Evolutionary conservation across 2,329 filamentous ascomycete species (phyloP), one percentile per base, ranked within the genome.

Genomic region (Hirsutella rhossiliensis): DNA sequence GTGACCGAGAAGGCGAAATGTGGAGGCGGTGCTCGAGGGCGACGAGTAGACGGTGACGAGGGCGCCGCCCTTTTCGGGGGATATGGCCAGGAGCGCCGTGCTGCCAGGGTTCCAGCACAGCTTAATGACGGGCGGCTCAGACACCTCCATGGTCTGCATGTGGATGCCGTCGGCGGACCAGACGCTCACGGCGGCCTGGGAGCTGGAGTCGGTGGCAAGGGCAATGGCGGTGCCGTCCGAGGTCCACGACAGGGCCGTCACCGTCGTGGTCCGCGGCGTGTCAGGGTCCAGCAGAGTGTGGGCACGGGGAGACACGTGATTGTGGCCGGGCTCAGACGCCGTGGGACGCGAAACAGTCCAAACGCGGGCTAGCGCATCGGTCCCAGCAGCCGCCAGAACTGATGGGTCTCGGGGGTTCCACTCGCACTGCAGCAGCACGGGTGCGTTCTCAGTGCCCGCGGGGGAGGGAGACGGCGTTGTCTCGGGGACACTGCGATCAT

Each of bases 291-390:
- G 60, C 42, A 82, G 63, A 49, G 59, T 54, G 40, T 59, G 60
- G 37, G 56, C 58, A 45, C 53, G 50, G 34, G 56, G 59, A 48
- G 62, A 59, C 61, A 65, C 65, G 62, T 63, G 62, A 63, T 69
- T 65, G 44, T 57, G 54, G 43, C 58, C 58, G 38, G 59, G 54
- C 42, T 64, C 63, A 48, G 67, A 56, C 52, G 66, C 64, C 54
- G 69, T 63, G 58, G 67, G 67, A 71, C 72, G 73, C 60, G 73
- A 72, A 53, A 82, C 62, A 49, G 74, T 80, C 78, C 78, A 82
- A 65, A 82, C 71, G 51, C 78, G 77, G 69, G 78, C 78, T 76
- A 82, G 76, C 64, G 78, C 76, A 69, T 82, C 78, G 61, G 76
- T 81, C 56, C 78, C 78, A 67, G 75, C 77, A 69, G 76, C 77